Base-by-base conservation (phyloP, 1,284 basidiomycete genomes). In the Vanrija humicola region DNA sequence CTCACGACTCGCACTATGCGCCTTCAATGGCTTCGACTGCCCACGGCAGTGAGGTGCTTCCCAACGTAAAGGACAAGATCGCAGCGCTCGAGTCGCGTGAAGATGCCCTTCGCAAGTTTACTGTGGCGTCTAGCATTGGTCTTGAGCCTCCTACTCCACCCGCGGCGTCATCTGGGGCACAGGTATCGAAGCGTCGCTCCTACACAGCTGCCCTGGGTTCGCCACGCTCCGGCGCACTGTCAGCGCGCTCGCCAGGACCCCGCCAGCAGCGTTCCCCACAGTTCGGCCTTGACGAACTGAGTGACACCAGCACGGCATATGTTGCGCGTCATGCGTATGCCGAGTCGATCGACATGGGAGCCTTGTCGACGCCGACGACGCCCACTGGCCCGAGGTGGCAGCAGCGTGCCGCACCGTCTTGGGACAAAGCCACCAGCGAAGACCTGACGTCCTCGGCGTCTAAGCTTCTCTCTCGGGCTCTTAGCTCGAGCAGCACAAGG, bases 81-180 rank as follows among this genome's bases (percentile, higher is more conserved):
- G 65, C 61, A 8, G 68, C 71, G 52, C 57, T 77, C 28, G 69
- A 77, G 51, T 62, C 62, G 18, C 60, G 74, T 9, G 64, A 72
- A 26, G 66, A 72, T 48, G 69, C 72, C 0, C 54, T 74, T 38
- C 58, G 70, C 18, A 68, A 68, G 44, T 71, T 74, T 50, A 66
- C 67, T 19, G 67, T 72, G n/a, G 61, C 59, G 1, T 63, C 64
- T 6, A 63, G 62, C 8, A 60, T 59, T 1, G 55, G 48, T 8
- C 39, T 51, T n/a, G 19, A 25, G 39, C 46, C 56, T 18, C 50
- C 58, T 34, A n/a, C 28, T 0, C 2, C 7, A 0, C 19, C 52
- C 23, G 46, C 21, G 21, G 38, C 23, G 42, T 15, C 28, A 25
- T 48, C 43, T 16, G 34, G 38, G n/a, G 8, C 48, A 14, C 34